Evolutionary conservation across 441 rosid genomes (phyloP), one percentile per base, ranked within the genome.

Genomic region (Populus hybrid): DNA sequence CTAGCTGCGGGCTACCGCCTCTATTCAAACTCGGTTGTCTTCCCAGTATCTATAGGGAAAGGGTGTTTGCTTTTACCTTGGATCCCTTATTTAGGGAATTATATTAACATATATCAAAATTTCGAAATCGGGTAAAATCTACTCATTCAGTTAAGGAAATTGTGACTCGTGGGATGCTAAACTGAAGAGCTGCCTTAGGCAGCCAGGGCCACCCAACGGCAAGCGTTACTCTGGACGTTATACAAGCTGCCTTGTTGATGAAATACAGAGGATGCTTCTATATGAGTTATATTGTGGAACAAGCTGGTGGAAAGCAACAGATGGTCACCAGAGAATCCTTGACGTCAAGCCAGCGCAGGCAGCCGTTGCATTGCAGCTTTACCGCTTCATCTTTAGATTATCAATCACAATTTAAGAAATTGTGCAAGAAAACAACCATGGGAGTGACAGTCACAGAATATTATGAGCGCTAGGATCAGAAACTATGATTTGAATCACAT

Each of bases 211-310:
- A 34, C 87, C 32, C 16, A 74, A 75, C 74, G 82, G 81, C 67
- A 82, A 85, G 76, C 73, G 85, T 6, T 85, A 85, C 74, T 82
- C 84, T 20, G 84, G 82, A 21, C 79, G 81, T 35, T 85, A 82
- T 75, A 65, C 78, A 0, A 85, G 87, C 40, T 80, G 85, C 74
- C 81, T 85, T 20, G 85, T 82, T 0, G 87, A 85, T 7, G 81
- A 82, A 69, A 78, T 85, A 78, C 87, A 85, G 10, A 73, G 85
- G 61, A 82, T 82, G 80, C 78, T 85, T 67, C 84, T 82, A 0
- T 10, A 80, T 82, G 85, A 82, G 87, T 82, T 80, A 75, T 50
- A 71, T 85, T 6, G 79, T 85, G 1, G 87, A 85, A 50, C 87
- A 85, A 78, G 84, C 85, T 0, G 84, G 85, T 28, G 85, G 87